Percentiles rank a stretch among this genome's conserved stretches.
phyloP scores from a whole-genome alignment of 1,139 yeast genomes.

The Saccharomycopsis hybrid region DNA sequence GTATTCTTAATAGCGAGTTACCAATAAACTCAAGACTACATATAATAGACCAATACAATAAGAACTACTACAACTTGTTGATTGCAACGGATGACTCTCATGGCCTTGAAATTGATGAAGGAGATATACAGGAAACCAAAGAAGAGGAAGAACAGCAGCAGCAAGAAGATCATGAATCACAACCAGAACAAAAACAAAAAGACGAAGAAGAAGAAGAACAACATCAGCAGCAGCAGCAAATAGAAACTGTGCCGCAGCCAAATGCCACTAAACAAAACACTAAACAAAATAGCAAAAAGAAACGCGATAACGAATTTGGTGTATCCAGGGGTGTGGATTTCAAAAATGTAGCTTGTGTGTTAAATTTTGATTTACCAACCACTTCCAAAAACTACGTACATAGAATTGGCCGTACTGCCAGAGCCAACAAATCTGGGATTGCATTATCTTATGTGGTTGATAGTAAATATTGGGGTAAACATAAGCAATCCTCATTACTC shows the following conservation, averaged over 20 bases:
- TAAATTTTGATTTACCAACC: constrained; percentile 91
- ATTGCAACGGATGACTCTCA: constrained; percentile 94
- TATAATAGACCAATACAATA: constrained; percentile 92
- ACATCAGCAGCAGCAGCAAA: constrained; percentile 22
- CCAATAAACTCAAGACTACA: constrained; percentile 92
- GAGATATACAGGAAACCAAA: constrained; percentile 40
- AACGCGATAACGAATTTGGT: constrained; percentile 72
- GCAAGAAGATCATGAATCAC: constrained; percentile 20
- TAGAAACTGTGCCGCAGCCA: constrained; percentile 10
- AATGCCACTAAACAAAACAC: constrained; percentile 24
- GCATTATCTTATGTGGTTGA: constrained; percentile 91
- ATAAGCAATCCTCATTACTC: constrained; percentile 67
- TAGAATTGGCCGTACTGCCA: constrained; percentile 95
- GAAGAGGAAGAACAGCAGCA: constrained; percentile 27
- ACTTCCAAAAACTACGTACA: constrained; percentile 89
- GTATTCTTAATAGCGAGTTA: constrained; percentile 86
- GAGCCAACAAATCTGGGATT: constrained; percentile 96
- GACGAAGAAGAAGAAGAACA: constrained; percentile 23
- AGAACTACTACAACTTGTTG: constrained; percentile 75
- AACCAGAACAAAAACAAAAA: constrained; percentile 16
- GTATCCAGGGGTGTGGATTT: constrained; percentile 97
- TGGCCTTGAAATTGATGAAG: constrained; percentile 34
- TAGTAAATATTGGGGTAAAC: constrained; percentile 77
- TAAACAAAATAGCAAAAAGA: constrained; percentile 28
- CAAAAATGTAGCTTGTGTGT: constrained; percentile 90